Base-by-base conservation (phyloP, 257 asterid species). In the Solanum paucissectum region DNA sequence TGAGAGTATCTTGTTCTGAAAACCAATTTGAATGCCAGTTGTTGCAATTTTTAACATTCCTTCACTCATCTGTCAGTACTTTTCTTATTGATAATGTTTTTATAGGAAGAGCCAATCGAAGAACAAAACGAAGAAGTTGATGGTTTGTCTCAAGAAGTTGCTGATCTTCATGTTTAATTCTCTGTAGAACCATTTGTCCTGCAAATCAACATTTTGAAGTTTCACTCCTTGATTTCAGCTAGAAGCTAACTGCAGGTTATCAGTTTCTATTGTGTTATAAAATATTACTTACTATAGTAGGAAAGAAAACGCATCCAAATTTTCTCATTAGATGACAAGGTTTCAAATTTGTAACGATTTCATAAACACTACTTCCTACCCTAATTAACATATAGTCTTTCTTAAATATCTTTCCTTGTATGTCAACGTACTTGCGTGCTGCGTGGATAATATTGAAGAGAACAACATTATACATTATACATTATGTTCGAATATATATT, bases 111-210 rank as follows among this genome's bases (percentile, higher is more conserved):
- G 34, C 83, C 91, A 12, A 92, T 91, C 66, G 89, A 74, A 16
- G 94, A 91, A 89, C 87, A 87, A 77, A 85, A 85, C 16, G 93
- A 91, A 87, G 92, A 91, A 55, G 73, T 89, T 16, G 92, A 91
- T 73, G 93, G 79, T 21, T 79, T 91, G 89, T 44, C 91, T 3
- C 88, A 89, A 27, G 88, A 91, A 40, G 88, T 89, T 83, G 88
- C 88, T 40, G 64, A 83, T 42, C 92, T 92, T 44, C 90, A 52
- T 37, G 84, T 88, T 37, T 92, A 90, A 90, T 64, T 49, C 20
- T 36, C 60, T 38, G 34, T 72, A 21, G 40, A 11, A 76, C 81
- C 21, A 87, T 83, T 32, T 60, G 29, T 64, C 52, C 88, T 64
- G 85, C 68, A 42, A 34, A 71, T 88, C 69, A 82, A 29, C 85